Percentiles rank a stretch among this genome's conserved stretches.
Evolutionary conservation across 176 grass and related monocot genomes (phyloP).

Genomic region (Triticum dicoccoides): DNA sequence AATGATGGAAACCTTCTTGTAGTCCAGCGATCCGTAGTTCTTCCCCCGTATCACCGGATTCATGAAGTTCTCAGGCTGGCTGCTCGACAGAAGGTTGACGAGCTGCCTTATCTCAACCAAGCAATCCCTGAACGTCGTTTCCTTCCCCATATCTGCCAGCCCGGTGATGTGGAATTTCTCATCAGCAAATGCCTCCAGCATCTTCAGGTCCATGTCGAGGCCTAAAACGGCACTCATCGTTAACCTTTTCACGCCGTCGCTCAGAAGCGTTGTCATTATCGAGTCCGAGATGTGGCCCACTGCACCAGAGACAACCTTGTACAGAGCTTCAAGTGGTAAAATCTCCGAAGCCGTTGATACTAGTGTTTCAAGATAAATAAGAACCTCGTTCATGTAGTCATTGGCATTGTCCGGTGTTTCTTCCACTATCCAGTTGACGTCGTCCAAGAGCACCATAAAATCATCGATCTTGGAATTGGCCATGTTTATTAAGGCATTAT

Average conservation of each 20-base stretch:
- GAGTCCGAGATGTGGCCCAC: conserved; percentile 72
- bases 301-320: conserved; percentile 72
- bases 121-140: conserved; percentile 69
- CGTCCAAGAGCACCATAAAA: conserved; percentile 65
- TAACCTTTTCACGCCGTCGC: conserved; percentile 81
- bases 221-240: conserved; percentile 70
- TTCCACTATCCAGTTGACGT: conserved; percentile 77
- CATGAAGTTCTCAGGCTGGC: conserved; percentile 92
- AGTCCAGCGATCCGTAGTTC: conserved; percentile 80
- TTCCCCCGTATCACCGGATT: conserved; percentile 86
- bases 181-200: conserved; percentile 74
- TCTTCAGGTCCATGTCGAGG: conserved; percentile 79
- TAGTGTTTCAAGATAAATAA: conserved; percentile 69
- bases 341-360: conserved; percentile 73
- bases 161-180: conserved; percentile 74
- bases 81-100: conserved; percentile 85
- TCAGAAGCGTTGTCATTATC: conserved; percentile 76
- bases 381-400: conserved; percentile 88
- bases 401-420: conserved; percentile 71
- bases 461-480: conserved; percentile 87
- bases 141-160: conserved; percentile 61
- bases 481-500: conserved; percentile 67
- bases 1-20: conserved; percentile 71
- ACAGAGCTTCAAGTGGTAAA: conserved; percentile 73
- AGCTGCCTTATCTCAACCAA: conserved; percentile 86